Conservation (phyloP, 257 asterid genomes). For the Nicotiana otophora region DNA sequence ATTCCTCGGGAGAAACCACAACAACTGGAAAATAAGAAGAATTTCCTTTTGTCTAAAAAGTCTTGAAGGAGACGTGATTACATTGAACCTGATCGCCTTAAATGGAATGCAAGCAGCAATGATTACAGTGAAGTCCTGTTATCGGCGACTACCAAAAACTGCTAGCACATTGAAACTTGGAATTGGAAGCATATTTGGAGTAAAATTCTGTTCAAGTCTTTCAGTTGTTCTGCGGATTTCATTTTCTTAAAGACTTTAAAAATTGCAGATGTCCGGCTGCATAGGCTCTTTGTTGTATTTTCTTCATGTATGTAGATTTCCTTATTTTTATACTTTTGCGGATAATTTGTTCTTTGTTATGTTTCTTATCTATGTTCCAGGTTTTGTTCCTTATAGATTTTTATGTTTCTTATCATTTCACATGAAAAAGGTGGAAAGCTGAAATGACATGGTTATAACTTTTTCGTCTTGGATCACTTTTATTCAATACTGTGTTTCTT, state of each 20-base stretch:
- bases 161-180: too few relatives aligned
- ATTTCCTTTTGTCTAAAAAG: too few relatives aligned
- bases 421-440: neutral
- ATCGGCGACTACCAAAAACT: too few relatives aligned
- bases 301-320: neutral
- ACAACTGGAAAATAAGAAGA: neutral
- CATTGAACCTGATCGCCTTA: too few relatives aligned
- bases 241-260: neutral
- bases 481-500: neutral
- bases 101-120: too few relatives aligned
- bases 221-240: neutral
- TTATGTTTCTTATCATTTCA: conserved; percentile 2
- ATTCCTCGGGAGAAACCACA: neutral
- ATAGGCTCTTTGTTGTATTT: neutral
- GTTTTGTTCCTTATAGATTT: neutral
- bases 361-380: neutral
- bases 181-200: too few relatives aligned
- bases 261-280: neutral
- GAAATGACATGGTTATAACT: neutral
- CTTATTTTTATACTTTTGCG: neutral
- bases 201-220: neutral
- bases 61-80: too few relatives aligned
- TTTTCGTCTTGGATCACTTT: neutral
- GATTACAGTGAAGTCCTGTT: too few relatives aligned
- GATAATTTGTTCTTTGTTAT: neutral